Conservation (phyloP, 345 rosid species). For the Tarenaya hassleriana region DNA sequence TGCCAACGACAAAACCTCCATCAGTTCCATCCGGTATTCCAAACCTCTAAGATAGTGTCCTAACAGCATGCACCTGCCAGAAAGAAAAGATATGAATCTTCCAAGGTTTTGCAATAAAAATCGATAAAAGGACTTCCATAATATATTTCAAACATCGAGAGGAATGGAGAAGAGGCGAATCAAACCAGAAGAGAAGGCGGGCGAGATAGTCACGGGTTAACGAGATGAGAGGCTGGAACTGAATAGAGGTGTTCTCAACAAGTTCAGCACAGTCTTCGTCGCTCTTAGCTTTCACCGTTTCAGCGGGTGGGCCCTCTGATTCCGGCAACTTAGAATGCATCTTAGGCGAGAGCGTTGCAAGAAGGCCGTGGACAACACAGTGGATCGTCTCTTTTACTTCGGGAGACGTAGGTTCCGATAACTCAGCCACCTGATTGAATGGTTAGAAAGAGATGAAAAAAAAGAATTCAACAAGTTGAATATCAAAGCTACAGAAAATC, state of each 20-base stretch:
- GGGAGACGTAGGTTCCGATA: constrained; percentile 77
- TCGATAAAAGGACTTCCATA: background rate
- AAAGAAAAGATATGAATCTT: background rate
- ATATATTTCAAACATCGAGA: background rate
- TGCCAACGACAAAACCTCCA: constrained; percentile 58
- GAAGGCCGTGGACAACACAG: constrained; percentile 88
- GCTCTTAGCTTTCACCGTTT: constrained; percentile 36
- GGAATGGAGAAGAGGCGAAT: constrained; percentile 12
- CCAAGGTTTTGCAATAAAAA: too few relatives aligned
- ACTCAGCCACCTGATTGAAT: constrained; percentile 71
- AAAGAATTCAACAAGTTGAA: background rate
- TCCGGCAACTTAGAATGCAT: constrained; percentile 78
- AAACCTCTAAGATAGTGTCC: constrained; percentile 92
- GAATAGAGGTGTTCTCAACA: too few relatives aligned
- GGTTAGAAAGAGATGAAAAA: constrained; percentile 1
- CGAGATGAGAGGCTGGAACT: too few relatives aligned
- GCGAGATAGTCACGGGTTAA: too few relatives aligned
- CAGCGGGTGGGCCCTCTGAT: constrained; percentile 44
- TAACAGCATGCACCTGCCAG: constrained; percentile 78
- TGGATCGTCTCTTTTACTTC: constrained; percentile 70
- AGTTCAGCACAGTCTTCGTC: constrained; percentile 67
- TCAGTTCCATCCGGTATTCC: constrained; percentile 78
- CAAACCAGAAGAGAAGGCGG: constrained; percentile 98
- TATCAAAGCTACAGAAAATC: background rate
- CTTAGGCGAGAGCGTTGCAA: constrained; percentile 84